A percentile compares a stretch with the other conserved stretches of the same genome.
Conservation (phyloP, 139 green algal genomes). For the Chlorella sp. region DNA sequence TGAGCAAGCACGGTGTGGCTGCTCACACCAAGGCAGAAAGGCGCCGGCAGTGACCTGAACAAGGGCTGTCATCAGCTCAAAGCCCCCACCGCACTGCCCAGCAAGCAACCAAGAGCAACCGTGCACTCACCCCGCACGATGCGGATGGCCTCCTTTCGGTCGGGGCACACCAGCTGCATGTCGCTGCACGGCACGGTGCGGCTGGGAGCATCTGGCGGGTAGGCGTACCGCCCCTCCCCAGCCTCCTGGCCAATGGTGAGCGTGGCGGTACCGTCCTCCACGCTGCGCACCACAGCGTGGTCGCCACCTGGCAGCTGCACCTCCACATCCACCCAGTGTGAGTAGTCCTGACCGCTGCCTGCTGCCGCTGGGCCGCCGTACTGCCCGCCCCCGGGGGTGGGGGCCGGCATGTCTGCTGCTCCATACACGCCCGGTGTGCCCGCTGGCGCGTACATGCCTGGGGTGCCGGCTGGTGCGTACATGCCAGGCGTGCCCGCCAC, state of each 20-base stretch:
- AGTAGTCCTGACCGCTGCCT: background rate
- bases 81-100: too few relatives aligned
- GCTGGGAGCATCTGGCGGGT: background rate
- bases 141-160: conserved; percentile 34
- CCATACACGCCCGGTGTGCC: conserved; percentile 1
- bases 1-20: too few relatives aligned
- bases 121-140: conserved; percentile 9
- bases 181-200: conserved; percentile 7
- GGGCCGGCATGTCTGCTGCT: conserved; percentile 11
- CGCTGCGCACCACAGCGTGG: conserved; percentile 22
- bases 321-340: conserved; percentile 41
- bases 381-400: conserved; percentile 8
- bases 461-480: conserved; percentile 2
- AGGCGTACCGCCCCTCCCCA: background rate
- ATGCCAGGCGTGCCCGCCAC: conserved; percentile 18
- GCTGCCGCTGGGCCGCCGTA: background rate
- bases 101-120: too few relatives aligned
- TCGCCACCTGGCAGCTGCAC: conserved; percentile 33
- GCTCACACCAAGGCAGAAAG: too few relatives aligned
- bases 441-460: conserved; percentile 31
- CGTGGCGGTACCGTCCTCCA: conserved; percentile 32
- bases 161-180: conserved; percentile 12
- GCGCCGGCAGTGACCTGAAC: too few relatives aligned
- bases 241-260: conserved; percentile 25
- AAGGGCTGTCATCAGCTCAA: too few relatives aligned